Percentiles rank a stretch among this genome's conserved stretches.
Conservation (phyloP, 2,329 filamentous ascomycete species). For the Talaromyces islandicus region DNA sequence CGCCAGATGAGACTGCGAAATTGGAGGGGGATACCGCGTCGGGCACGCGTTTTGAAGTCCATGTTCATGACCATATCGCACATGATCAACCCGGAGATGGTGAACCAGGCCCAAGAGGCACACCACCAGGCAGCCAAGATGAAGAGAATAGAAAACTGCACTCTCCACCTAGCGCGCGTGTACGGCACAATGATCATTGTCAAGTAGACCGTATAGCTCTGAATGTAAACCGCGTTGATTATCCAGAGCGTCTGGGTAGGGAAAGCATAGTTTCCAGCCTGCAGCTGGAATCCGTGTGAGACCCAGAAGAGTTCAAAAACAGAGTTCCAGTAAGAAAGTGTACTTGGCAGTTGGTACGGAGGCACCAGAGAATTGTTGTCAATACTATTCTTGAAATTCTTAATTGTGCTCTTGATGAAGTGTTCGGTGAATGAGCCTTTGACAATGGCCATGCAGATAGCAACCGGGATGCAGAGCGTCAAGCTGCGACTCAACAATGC, state of each 20-base stretch:
- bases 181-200: conserved; percentile 43
- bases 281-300: conserved; percentile 29
- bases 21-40: conserved; percentile 17
- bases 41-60: conserved; percentile 25
- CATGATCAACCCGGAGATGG: conserved; percentile 36
- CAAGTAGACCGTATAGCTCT: conserved; percentile 45
- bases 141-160: conserved; percentile 34
- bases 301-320: conserved; percentile 45
- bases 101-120: conserved; percentile 39
- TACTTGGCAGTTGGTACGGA: conserved; percentile 30
- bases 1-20: conserved; percentile 12
- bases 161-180: conserved; percentile 25
- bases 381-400: conserved; percentile 2
- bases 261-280: conserved; percentile 39
- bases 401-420: conserved; percentile 26
- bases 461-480: conserved; percentile 37
- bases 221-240: conserved; percentile 39
- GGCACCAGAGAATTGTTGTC: conserved; percentile 33
- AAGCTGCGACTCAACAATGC: conserved; percentile 38
- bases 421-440: conserved; percentile 17
- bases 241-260: conserved; percentile 44
- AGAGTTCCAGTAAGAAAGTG: conserved; percentile 41
- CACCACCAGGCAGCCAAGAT: conserved; percentile 41
- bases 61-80: conserved; percentile 39
- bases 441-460: conserved; percentile 35